These are phyloP conservation scores for Phlegmacium glaucopus DNA, from an alignment of 768 basidiomycete species.

Conservation along the genomic window DNA sequence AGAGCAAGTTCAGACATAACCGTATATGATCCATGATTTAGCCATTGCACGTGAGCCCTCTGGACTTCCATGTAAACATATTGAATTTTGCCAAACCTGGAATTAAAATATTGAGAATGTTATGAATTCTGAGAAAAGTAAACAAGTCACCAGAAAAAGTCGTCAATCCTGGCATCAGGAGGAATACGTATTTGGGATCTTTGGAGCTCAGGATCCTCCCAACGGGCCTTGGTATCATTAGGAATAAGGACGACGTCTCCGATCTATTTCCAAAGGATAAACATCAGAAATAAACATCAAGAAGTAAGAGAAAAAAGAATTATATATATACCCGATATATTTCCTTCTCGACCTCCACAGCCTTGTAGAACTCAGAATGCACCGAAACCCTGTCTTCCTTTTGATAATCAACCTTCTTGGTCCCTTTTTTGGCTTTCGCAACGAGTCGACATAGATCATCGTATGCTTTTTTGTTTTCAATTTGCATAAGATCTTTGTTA, in stretches of 20 bases:
- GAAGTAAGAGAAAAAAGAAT: neutral
- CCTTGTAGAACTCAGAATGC: conserved; percentile 32
- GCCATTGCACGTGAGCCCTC: conserved; percentile 68
- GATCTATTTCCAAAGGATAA: conserved; percentile 32
- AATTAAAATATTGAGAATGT: neutral
- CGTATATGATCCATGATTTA: conserved; percentile 64
- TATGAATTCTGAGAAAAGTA: neutral
- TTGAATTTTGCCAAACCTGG: conserved; percentile 68
- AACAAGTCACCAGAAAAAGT: conserved; percentile 60
- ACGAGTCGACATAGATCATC: conserved; percentile 27
- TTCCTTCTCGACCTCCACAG: conserved; percentile 40
- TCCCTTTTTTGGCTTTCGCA: conserved; percentile 17
- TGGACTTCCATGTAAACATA: conserved; percentile 42
- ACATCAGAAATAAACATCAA: neutral
- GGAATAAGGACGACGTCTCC: conserved; percentile 62
- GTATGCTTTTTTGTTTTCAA: conserved; percentile 20
- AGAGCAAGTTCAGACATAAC: conserved; percentile 58
- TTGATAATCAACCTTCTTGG: conserved; percentile 23
- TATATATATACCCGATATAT: conserved; percentile 37
- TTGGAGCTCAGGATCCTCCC: conserved; percentile 11
- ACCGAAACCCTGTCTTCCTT: conserved; percentile 32
- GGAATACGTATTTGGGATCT: conserved; percentile 21
- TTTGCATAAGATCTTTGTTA: conserved; percentile 24
- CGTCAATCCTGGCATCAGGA: conserved; percentile 37
- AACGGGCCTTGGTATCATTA: conserved; percentile 28